These are phyloP conservation scores for Yamadazyma kitorensis DNA, from an alignment of 805 yeast species.

Conservation along the genomic window DNA sequence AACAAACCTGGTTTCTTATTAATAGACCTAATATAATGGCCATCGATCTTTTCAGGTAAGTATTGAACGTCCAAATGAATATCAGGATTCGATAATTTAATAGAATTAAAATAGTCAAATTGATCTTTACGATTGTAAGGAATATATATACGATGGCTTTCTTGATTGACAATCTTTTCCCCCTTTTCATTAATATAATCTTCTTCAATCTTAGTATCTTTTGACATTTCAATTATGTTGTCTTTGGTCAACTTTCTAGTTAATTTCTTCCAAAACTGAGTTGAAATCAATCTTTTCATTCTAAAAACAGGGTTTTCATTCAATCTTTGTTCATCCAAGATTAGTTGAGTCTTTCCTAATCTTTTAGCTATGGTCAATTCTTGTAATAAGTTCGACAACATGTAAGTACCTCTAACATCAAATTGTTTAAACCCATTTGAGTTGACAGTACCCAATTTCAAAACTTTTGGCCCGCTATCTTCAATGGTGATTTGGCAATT, in stretches of 20 bases:
- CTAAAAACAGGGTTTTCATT: conserved; percentile 86
- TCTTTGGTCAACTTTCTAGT: conserved; percentile 67
- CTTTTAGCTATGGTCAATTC: conserved; percentile 84
- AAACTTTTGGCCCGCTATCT: conserved; percentile 30
- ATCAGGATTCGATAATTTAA: conserved; percentile 54
- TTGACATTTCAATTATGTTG: conserved; percentile 66
- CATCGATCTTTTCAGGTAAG: conserved; percentile 71
- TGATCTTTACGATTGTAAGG: conserved; percentile 72
- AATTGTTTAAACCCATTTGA: conserved; percentile 75
- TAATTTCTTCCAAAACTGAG: conserved; percentile 76
- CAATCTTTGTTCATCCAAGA: conserved; percentile 77
- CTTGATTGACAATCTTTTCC: conserved; percentile 35
- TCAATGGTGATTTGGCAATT: conserved; percentile 61
- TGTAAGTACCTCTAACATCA: conserved; percentile 83
- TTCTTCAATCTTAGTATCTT: conserved; percentile 71
- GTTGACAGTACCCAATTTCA: conserved; percentile 58
- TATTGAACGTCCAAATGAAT: conserved; percentile 68
- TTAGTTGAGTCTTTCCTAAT: conserved; percentile 72
- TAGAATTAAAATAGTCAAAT: conserved; percentile 59
- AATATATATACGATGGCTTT: conserved; percentile 72
- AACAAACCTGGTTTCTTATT: conserved; percentile 83
- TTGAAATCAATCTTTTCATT: conserved; percentile 66
- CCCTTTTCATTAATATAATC: conserved; percentile 37
- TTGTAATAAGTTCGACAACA: conserved; percentile 81
- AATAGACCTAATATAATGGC: conserved; percentile 72